A percentile compares a stretch with the other conserved stretches of the same genome.
phyloP scores from a whole-genome alignment of 2,329 filamentous ascomycete genomes.

The Colletotrichum ledebouriae region DNA sequence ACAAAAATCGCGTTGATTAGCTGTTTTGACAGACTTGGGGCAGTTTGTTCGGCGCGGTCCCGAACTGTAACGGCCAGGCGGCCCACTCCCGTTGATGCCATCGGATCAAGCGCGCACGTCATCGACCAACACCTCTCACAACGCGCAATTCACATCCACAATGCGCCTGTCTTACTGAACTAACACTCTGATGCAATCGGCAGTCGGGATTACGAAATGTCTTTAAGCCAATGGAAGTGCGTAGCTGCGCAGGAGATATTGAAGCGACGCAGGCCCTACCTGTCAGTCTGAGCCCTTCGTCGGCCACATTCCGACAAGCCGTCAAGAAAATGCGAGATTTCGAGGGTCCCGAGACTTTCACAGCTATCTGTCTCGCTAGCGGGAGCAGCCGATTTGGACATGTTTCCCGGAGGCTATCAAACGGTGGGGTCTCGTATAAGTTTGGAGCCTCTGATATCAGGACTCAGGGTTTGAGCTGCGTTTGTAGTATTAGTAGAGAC shows the following conservation, averaged over 20 bases:
- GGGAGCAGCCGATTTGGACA: too few relatives aligned
- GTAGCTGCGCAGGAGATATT: not conserved
- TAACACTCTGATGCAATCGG: constrained; percentile 35
- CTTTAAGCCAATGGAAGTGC: constrained; percentile 5
- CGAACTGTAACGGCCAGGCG: constrained; percentile 3
- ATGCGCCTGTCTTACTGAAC: not conserved
- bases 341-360: not conserved
- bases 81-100: constrained; percentile 41
- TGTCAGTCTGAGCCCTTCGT: not conserved
- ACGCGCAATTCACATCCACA: constrained; percentile 13
- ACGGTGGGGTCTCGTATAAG: too few relatives aligned
- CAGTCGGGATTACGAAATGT: constrained; percentile 22
- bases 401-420: too few relatives aligned
- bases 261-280: not conserved
- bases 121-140: constrained; percentile 22
- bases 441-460: too few relatives aligned
- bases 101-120: constrained; percentile 36
- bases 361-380: too few relatives aligned
- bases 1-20: not conserved
- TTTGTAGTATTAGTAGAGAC: too few relatives aligned
- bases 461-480: too few relatives aligned
- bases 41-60: not conserved
- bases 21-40: not conserved
- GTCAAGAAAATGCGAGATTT: not conserved
- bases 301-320: constrained; percentile 21